Evolutionary conservation across 495 filamentous ascomycete species (phyloP), one percentile per base, ranked within the genome.

Genomic region (Aspergillus baeticus): DNA sequence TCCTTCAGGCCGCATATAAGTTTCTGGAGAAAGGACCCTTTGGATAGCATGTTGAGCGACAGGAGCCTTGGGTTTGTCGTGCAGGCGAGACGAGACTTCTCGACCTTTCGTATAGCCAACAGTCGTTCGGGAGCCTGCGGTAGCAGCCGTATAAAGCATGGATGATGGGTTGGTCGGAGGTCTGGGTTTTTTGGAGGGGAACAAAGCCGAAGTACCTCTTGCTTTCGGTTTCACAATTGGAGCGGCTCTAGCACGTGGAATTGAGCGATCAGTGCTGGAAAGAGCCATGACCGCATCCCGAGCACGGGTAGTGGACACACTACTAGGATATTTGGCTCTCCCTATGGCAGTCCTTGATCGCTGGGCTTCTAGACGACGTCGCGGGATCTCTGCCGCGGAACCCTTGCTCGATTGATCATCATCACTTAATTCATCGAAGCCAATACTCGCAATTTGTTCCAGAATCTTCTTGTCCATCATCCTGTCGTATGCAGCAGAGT

Each of bases 31-130:
- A 10, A 81, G 44, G 1, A 64, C 63, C 4, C 64, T 58, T 26
- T 71, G 62, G 35, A 62, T 58, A 3, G 48, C 55, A 15, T 64
- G 36, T 41, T 57, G 56, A 37, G 66, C 60, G 2, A 53, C 46
- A 26, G 59, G 41, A 5, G 44, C 55, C 2, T 55, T 22, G 18
- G 51, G 26, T 15, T 67, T 69, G 44, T 70, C 70, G 38, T 69
- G 68, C 59, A 84, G 55, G 5, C 63, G 72, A 10, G 76, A 72
- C 7, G 86, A 86, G 13, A 85, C 80, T 14, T 77, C 78, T 14
- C 91, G 80, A 23, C 92, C 90, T 64, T 87, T 89, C 48, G 83
- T 84, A 65, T 92, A 93, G 6, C 91, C 91, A 23, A 96, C 71
- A 0, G 92, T 96, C 43, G 82, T 88, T 49, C 83, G 81, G 11